Percentiles rank a stretch among this genome's conserved stretches.
phyloP scores from a whole-genome alignment of 2,329 filamentous ascomycete species.

The Sporothrix protearum region DNA sequence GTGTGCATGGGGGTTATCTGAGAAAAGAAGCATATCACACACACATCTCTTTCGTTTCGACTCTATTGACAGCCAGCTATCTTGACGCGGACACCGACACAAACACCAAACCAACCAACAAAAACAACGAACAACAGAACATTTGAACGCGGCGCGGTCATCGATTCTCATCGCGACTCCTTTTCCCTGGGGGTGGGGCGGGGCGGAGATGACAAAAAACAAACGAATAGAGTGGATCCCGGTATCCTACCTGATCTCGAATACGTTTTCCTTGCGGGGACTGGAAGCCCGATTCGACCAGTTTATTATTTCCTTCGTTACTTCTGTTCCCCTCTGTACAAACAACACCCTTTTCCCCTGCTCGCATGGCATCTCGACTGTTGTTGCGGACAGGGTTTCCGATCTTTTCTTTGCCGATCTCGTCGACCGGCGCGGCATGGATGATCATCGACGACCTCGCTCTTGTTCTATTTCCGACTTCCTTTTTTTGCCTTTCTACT shows the following conservation, averaged over 20 bases:
- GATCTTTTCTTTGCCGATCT: constrained; percentile 18
- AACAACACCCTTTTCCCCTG: background rate
- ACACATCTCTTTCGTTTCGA: constrained; percentile 35
- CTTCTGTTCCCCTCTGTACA: constrained; percentile 30
- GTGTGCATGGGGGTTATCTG: constrained; percentile 16
- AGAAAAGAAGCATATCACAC: background rate
- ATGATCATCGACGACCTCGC: constrained; percentile 37
- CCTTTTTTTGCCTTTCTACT: background rate
- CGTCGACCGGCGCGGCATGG: constrained; percentile 33
- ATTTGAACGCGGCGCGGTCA: constrained; percentile 37
- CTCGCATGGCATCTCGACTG: background rate
- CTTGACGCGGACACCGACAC: constrained; percentile 48
- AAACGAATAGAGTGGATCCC: constrained; percentile 16
- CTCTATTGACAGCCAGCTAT: constrained; percentile 45
- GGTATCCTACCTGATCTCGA: constrained; percentile 12
- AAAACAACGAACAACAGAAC: background rate
- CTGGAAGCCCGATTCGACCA: constrained; percentile 11
- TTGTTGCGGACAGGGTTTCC: background rate
- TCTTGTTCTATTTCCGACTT: constrained; percentile 21
- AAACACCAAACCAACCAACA: background rate
- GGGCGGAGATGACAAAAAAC: constrained; percentile 11
- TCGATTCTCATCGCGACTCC: constrained; percentile 34
- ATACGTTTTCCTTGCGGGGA: constrained; percentile 4
- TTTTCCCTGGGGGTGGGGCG: background rate
- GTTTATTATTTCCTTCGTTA: constrained; percentile 25